These are phyloP conservation scores for Trichoderma asperelloides DNA, from an alignment of 495 filamentous ascomycete species.

Conservation along the genomic window DNA sequence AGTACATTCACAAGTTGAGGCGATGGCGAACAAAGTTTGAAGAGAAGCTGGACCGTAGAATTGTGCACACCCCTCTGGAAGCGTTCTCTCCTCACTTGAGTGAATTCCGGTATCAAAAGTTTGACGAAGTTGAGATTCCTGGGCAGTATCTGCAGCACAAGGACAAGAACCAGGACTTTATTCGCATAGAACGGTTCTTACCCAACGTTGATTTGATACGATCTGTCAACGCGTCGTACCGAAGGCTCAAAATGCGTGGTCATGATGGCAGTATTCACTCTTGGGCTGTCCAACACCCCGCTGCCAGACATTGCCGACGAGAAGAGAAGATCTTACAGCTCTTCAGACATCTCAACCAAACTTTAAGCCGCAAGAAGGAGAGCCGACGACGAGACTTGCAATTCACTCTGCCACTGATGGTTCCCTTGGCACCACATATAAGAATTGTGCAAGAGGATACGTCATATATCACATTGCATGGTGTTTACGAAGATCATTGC, in stretches of 20 bases:
- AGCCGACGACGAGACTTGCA: slow-evolving; percentile 85
- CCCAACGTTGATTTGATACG: slow-evolving; percentile 89
- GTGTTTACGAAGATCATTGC: slow-evolving; percentile 92
- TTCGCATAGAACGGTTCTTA: slow-evolving; percentile 92
- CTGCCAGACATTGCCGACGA: slow-evolving; percentile 78
- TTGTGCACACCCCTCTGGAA: slow-evolving; percentile 61
- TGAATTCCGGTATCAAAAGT: slow-evolving; percentile 94
- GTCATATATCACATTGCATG: slow-evolving; percentile 89
- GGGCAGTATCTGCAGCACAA: slow-evolving; percentile 94
- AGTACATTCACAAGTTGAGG: slow-evolving; percentile 94
- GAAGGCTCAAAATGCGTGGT: slow-evolving; percentile 90
- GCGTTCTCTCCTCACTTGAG: slow-evolving; percentile 78
- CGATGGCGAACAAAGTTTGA: slow-evolving; percentile 98
- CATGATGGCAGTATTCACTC: slow-evolving; percentile 92
- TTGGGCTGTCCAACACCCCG: slow-evolving; percentile 93
- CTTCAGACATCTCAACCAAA: slow-evolving; percentile 96
- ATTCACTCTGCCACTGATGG: slow-evolving; percentile 91
- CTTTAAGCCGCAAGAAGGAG: slow-evolving; percentile 84
- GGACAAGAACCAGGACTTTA: slow-evolving; percentile 97
- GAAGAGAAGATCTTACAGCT: slow-evolving; percentile 93
- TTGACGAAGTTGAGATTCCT: slow-evolving; percentile 96
- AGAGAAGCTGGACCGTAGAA: slow-evolving; percentile 88
- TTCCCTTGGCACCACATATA: slow-evolving; percentile 87
- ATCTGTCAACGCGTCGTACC: slow-evolving; percentile 78
- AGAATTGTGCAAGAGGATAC: slow-evolving; percentile 90